These are phyloP conservation scores for Cynanchum wilfordii DNA, from an alignment of 257 asterid species.

Conservation along the genomic window DNA sequence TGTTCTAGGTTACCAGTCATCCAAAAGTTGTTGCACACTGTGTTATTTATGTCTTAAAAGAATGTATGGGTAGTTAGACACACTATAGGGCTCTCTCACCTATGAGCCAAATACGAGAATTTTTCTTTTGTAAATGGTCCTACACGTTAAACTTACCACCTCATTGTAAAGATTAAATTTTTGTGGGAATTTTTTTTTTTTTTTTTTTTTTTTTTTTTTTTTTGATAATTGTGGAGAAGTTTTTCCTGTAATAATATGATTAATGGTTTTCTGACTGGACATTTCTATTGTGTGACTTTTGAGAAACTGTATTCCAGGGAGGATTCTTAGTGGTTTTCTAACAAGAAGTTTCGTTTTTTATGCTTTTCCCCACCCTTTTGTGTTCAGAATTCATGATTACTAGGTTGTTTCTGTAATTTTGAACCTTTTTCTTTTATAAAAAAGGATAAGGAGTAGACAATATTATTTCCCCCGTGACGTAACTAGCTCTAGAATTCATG, in stretches of 20 bases:
- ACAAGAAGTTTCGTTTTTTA: neutral
- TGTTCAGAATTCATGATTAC: neutral
- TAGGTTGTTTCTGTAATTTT: neutral
- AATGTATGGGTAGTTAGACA: neutral
- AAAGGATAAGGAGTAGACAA: neutral
- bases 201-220: too few species aligned
- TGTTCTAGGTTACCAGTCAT: neutral
- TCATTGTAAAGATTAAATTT: neutral
- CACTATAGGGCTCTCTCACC: neutral
- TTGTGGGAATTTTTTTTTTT: too few species aligned
- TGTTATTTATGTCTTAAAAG: neutral
- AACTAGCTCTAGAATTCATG: constrained; percentile 15
- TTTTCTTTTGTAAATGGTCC: neutral
- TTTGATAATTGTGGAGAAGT: too few species aligned
- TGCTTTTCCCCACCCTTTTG: neutral
- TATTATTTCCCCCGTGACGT: neutral
- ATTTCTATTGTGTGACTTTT: too few species aligned
- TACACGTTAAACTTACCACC: neutral
- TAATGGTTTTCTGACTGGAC: neutral
- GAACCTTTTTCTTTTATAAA: neutral
- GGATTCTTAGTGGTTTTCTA: neutral
- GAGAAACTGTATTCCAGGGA: neutral
- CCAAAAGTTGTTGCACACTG: neutral
- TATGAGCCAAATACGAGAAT: neutral
- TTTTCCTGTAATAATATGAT: neutral